Conservation (phyloP, 805 yeast species). For the Wickerhamomyces mucosus region DNA sequence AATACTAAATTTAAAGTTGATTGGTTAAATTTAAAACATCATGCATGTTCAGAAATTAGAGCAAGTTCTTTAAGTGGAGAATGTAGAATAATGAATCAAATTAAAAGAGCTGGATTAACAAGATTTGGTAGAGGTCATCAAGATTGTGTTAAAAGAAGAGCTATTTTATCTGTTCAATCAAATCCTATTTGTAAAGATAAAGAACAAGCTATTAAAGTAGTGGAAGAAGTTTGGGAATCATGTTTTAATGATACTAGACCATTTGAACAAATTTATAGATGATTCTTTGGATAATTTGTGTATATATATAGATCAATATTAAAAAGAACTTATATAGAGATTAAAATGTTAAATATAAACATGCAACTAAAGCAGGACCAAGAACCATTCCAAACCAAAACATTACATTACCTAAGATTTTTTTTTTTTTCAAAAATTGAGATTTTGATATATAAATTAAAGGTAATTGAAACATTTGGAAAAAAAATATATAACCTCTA, state of each 20-base stretch:
- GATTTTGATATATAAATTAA: slow-evolving; percentile 56
- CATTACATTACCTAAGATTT: slow-evolving; percentile 63
- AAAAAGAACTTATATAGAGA: not conserved
- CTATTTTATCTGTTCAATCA: slow-evolving; percentile 71
- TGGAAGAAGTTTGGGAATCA: slow-evolving; percentile 82
- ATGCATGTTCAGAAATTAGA: slow-evolving; percentile 94
- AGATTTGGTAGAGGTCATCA: slow-evolving; percentile 78
- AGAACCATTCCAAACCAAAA: slow-evolving; percentile 90
- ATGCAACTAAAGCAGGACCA: slow-evolving; percentile 85
- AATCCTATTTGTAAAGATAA: slow-evolving; percentile 74
- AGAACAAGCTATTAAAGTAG: slow-evolving; percentile 69
- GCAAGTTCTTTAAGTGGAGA: slow-evolving; percentile 93
- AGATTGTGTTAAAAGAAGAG: slow-evolving; percentile 83
- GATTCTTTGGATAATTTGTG: not conserved
- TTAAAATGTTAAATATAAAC: slow-evolving; percentile 70
- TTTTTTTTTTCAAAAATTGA: slow-evolving; percentile 42
- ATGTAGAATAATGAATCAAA: slow-evolving; percentile 81
- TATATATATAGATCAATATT: slow-evolving; percentile 1
- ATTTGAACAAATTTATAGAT: slow-evolving; percentile 76
- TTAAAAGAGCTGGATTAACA: slow-evolving; percentile 37
- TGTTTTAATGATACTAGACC: slow-evolving; percentile 96
- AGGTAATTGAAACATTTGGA: slow-evolving; percentile 88
- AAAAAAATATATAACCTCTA: slow-evolving; percentile 67
- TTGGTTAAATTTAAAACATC: slow-evolving; percentile 79
- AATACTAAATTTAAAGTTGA: slow-evolving; percentile 81